These are phyloP conservation scores for Colletotrichum liaoningense DNA, from an alignment of 2,329 filamentous ascomycete species.

Conservation along the genomic window DNA sequence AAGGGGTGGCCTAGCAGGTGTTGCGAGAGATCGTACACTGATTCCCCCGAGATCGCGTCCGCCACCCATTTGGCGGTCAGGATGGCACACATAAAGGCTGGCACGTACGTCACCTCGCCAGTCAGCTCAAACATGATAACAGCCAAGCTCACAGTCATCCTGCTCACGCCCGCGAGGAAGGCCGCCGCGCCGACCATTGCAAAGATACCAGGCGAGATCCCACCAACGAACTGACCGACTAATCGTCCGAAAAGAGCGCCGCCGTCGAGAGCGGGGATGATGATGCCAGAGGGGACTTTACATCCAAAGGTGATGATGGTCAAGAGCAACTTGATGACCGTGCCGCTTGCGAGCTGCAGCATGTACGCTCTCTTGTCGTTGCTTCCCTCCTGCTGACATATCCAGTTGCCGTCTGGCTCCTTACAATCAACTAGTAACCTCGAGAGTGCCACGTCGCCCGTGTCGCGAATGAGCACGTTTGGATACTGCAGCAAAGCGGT, in stretches of 20 bases:
- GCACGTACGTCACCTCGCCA: slow-evolving; percentile 66
- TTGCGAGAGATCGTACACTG: slow-evolving; percentile 71
- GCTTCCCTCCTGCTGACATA: slow-evolving; percentile 61
- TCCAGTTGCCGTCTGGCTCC: slow-evolving; percentile 51
- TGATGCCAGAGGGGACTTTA: slow-evolving; percentile 70
- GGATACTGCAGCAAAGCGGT: slow-evolving; percentile 67
- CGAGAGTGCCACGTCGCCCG: slow-evolving; percentile 67
- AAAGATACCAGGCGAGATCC: slow-evolving; percentile 67
- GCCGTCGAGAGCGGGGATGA: slow-evolving; percentile 68
- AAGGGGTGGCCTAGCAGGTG: slow-evolving; percentile 69
- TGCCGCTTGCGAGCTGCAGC: slow-evolving; percentile 63
- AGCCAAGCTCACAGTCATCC: slow-evolving; percentile 68
- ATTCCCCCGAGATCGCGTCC: slow-evolving; percentile 62
- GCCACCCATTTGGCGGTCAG: slow-evolving; percentile 70
- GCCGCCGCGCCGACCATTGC: slow-evolving; percentile 70
- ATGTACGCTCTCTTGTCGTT: slow-evolving; percentile 55
- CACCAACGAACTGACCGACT: slow-evolving; percentile 51
- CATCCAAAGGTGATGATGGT: slow-evolving; percentile 69
- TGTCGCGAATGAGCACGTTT: slow-evolving; percentile 64
- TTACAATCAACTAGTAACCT: slow-evolving; percentile 67
- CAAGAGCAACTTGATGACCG: slow-evolving; percentile 64
- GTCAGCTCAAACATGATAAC: slow-evolving; percentile 74
- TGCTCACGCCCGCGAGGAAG: slow-evolving; percentile 67
- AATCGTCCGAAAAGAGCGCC: slow-evolving; percentile 69
- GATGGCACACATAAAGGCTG: slow-evolving; percentile 70